Conservation (phyloP, 2,329 filamentous ascomycete genomes). For the Fusarium incarnatum region DNA sequence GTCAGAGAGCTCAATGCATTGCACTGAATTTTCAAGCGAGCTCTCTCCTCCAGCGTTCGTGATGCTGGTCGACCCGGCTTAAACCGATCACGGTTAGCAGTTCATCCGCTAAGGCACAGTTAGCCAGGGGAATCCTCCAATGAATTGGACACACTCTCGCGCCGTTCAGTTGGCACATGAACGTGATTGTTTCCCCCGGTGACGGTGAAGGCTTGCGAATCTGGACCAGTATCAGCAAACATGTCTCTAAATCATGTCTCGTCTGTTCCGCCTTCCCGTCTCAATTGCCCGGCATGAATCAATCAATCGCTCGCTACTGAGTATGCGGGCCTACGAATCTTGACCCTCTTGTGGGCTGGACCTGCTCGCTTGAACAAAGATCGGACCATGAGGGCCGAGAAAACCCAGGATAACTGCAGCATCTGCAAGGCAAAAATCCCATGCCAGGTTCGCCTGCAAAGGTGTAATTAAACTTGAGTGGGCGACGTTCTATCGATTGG, state of each 20-base stretch:
- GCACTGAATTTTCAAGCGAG: slow-evolving; percentile 13
- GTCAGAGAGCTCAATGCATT: slow-evolving; percentile 5
- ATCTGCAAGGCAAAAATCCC: slow-evolving; percentile 14
- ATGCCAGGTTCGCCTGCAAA: slow-evolving; percentile 21
- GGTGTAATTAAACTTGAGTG: slow-evolving; percentile 45
- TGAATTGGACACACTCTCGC: neutral
- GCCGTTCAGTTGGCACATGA: slow-evolving; percentile 12
- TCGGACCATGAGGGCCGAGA: slow-evolving; percentile 33
- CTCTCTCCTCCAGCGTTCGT: slow-evolving; percentile 5
- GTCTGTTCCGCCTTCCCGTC: slow-evolving; percentile 22
- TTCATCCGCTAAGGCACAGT: slow-evolving; percentile 23
- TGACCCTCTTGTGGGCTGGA: slow-evolving; percentile 3
- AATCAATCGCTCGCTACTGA: neutral
- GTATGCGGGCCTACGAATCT: slow-evolving; percentile 2
- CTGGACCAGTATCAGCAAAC: slow-evolving; percentile 9
- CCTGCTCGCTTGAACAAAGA: slow-evolving; percentile 12
- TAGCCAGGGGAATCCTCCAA: slow-evolving; percentile 23
- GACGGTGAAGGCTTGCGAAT: slow-evolving; percentile 12
- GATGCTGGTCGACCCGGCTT: slow-evolving; percentile 8
- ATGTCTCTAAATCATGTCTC: slow-evolving; percentile 25
- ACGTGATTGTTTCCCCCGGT: slow-evolving; percentile 18
- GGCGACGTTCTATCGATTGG: slow-evolving; percentile 38
- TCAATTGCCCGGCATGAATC: slow-evolving; percentile 4
- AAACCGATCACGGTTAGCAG: slow-evolving; percentile 36
- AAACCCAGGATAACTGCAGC: slow-evolving; percentile 4